phyloP scores from a whole-genome alignment of 2,329 filamentous ascomycete species.

The Aspergillus sp. region DNA sequence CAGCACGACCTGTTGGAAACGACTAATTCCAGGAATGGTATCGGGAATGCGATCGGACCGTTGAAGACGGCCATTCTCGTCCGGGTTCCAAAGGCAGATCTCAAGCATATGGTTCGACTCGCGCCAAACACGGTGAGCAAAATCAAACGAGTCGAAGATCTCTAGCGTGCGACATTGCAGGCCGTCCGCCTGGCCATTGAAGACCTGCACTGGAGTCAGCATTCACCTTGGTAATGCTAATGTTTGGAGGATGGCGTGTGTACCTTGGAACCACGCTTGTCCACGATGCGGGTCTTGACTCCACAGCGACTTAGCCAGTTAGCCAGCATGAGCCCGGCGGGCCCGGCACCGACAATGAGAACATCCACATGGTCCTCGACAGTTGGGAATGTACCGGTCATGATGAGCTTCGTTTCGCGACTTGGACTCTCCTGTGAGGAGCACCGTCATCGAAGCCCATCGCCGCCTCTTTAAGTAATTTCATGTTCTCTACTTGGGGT shows the following conservation, averaged over 20 bases:
- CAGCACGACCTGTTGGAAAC: constrained; percentile 58
- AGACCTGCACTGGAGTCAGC: constrained; percentile 1
- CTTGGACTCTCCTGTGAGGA: too few relatives aligned
- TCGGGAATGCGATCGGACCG: constrained; percentile 56
- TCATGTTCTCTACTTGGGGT: too few relatives aligned
- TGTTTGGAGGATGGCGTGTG: too few relatives aligned
- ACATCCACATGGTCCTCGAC: constrained; percentile 6
- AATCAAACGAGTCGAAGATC: constrained; percentile 65
- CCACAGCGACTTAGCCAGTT: constrained; percentile 7
- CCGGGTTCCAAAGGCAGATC: constrained; percentile 47
- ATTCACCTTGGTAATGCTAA: constrained; percentile 1
- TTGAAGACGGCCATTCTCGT: constrained; percentile 48
- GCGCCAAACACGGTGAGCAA: constrained; percentile 52
- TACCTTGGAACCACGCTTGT: constrained; percentile 7
- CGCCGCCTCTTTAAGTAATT: too few relatives aligned
- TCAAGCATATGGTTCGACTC: constrained; percentile 21
- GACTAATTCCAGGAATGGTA: constrained; percentile 52
- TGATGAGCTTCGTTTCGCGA: too few relatives aligned
- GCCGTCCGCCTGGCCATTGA: constrained; percentile 41
- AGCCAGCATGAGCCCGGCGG: constrained; percentile 11
- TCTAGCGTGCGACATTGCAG: constrained; percentile 59
- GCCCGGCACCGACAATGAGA: constrained; percentile 12
- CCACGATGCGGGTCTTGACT: constrained; percentile 10
- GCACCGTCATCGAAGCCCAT: too few relatives aligned
- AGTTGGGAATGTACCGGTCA: too few relatives aligned